These are phyloP conservation scores for Colletotrichum sp. DNA, from an alignment of 2,329 filamentous ascomycete genomes.

Conservation along the genomic window DNA sequence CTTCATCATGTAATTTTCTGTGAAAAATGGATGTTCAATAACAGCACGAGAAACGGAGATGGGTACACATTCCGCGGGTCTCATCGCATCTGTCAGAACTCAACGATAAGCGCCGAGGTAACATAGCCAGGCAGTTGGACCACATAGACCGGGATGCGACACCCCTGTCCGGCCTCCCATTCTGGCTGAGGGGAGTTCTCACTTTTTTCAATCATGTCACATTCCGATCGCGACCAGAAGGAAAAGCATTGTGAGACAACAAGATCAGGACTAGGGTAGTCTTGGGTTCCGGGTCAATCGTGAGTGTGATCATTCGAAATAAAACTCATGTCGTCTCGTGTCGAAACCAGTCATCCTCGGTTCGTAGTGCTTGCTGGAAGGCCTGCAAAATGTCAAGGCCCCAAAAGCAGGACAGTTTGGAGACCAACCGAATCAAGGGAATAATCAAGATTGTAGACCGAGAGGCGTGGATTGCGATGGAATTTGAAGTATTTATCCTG, in stretches of 20 bases:
- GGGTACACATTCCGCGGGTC: background rate
- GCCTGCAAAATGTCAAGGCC: no score
- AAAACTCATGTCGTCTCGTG: no score
- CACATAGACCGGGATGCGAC: background rate
- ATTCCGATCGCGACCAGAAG: background rate
- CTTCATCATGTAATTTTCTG: background rate
- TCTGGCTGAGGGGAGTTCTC: background rate
- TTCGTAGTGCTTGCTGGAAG: no score
- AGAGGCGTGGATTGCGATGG: no score
- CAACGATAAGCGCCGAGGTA: background rate
- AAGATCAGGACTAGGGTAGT: background rate
- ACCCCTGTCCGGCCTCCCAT: background rate
- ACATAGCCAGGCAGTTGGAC: background rate
- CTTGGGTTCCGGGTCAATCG: no score
- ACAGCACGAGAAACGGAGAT: accelerated
- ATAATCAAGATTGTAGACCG: no score
- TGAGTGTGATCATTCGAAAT: no score
- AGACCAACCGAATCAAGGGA: no score
- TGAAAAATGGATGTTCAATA: background rate
- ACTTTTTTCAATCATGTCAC: background rate
- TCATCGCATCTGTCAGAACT: background rate
- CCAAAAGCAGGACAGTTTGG: no score
- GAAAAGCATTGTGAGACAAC: background rate
- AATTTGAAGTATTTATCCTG: no score
- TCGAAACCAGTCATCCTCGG: no score